A percentile compares a stretch with the other conserved stretches of the same genome.
Conservation (phyloP, 2,329 filamentous ascomycete genomes). For the Ophiostoma fasciatum region DNA sequence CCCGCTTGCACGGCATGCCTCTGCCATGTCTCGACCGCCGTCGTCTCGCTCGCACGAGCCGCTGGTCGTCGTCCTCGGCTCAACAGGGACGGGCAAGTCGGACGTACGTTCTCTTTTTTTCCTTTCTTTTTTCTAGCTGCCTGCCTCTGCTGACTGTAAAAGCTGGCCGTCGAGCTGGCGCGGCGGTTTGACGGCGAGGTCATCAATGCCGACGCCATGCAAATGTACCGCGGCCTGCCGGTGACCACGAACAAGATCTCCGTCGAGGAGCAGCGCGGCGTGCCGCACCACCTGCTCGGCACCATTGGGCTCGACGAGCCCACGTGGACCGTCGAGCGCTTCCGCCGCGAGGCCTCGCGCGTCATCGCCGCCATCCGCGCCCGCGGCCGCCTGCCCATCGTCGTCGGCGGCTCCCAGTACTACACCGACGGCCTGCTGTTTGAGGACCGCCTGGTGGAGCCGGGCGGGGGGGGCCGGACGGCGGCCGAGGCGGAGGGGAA, state of each 20-base stretch:
- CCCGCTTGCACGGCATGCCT: slow-evolving; percentile 8
- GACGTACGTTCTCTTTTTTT: slow-evolving; percentile 37
- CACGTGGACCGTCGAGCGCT: slow-evolving; percentile 71
- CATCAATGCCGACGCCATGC: slow-evolving; percentile 97
- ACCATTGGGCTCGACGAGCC: slow-evolving; percentile 60
- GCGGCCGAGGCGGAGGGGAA: neutral
- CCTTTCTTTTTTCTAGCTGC: neutral
- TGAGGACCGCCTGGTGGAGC: slow-evolving; percentile 47
- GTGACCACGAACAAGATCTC: slow-evolving; percentile 94
- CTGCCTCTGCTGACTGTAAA: neutral
- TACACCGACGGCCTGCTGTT: slow-evolving; percentile 86
- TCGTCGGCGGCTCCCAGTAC: slow-evolving; percentile 92
- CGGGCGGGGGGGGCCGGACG: slow-evolving; percentile 9
- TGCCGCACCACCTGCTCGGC: slow-evolving; percentile 80
- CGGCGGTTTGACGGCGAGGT: slow-evolving; percentile 76
- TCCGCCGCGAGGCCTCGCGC: slow-evolving; percentile 52
- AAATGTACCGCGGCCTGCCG: slow-evolving; percentile 82
- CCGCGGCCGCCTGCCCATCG: slow-evolving; percentile 68
- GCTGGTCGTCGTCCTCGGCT: slow-evolving; percentile 69
- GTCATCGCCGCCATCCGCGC: slow-evolving; percentile 64
- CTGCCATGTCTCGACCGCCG: slow-evolving; percentile 23
- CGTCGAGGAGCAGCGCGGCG: slow-evolving; percentile 53
- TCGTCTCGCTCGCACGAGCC: slow-evolving; percentile 37
- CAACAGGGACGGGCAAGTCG: slow-evolving; percentile 88
- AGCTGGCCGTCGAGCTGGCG: slow-evolving; percentile 86